Percentiles rank a stretch among this genome's conserved stretches.
phyloP scores from a whole-genome alignment of 163 green algal genomes.

The Picocystis sp. region DNA sequence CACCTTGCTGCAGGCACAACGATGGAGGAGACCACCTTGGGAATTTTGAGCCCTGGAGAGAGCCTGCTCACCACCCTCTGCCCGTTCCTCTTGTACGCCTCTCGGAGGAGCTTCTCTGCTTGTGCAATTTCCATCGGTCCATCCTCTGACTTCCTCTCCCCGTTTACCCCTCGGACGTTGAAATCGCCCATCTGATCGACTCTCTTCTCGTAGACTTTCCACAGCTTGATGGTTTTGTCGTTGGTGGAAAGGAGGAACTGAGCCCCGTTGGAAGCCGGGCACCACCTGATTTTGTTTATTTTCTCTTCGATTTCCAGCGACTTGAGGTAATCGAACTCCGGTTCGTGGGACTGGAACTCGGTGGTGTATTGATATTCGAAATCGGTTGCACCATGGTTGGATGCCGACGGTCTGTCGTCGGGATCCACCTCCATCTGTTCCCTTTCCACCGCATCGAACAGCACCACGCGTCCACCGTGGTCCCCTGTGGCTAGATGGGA shows the following conservation, averaged over 20 bases:
- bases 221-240: slow-evolving; percentile 99
- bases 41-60: background rate
- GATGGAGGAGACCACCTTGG: background rate
- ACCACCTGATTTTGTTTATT: slow-evolving; percentile 94
- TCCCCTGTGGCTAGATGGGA: slow-evolving; percentile 89
- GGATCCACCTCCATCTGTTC: slow-evolving; percentile 1
- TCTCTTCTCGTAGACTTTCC: slow-evolving; percentile 53
- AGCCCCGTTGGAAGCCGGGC: slow-evolving; percentile 27
- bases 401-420: background rate
- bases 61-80: background rate
- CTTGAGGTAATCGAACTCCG: slow-evolving; percentile 99
- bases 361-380: slow-evolving; percentile 94
- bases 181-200: slow-evolving; percentile 6
- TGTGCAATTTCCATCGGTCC: too few relatives aligned
- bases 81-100: background rate
- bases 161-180: slow-evolving; percentile 3
- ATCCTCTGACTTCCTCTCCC: too few relatives aligned
- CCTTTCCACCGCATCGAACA: slow-evolving; percentile 58
- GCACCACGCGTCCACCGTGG: slow-evolving; percentile 79
- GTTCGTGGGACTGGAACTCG: slow-evolving; percentile 97
- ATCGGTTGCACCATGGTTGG: background rate
- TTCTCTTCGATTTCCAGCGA: slow-evolving; percentile 98
- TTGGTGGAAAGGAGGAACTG: slow-evolving; percentile 90
- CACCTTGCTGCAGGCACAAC: slow-evolving; percentile 45
- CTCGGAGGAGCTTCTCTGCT: background rate